A percentile compares a stretch with the other conserved stretches of the same genome.
phyloP scores from a whole-genome alignment of 2,329 filamentous ascomycete species.

The Aphanocladium album region DNA sequence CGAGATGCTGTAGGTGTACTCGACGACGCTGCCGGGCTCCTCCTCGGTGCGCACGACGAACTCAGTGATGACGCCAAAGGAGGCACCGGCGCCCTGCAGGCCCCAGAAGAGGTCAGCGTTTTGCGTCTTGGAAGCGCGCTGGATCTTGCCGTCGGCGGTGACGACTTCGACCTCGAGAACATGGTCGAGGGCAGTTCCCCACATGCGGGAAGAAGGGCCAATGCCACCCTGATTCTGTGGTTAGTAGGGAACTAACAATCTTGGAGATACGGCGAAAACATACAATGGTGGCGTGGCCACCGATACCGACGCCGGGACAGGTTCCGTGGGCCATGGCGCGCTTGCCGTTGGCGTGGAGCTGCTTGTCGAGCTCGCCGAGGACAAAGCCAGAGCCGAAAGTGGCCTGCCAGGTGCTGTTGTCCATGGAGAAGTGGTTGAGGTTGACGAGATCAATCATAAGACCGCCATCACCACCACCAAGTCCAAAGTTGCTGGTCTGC shows the following conservation, averaged over 20 bases:
- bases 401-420: conserved; percentile 47
- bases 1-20: conserved; percentile 53
- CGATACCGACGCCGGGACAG: conserved; percentile 54
- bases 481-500: conserved; percentile 32
- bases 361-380: conserved; percentile 47
- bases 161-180: conserved; percentile 52
- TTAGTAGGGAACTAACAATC: not conserved
- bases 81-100: conserved; percentile 50
- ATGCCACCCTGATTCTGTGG: conserved; percentile 41
- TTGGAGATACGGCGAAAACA: conserved; percentile 17
- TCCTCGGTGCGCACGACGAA: conserved; percentile 53
- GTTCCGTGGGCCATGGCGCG: conserved; percentile 57
- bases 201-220: conserved; percentile 54
- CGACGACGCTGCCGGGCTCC: conserved; percentile 50
- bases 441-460: conserved; percentile 51
- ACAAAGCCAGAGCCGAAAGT: conserved; percentile 49
- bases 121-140: conserved; percentile 39
- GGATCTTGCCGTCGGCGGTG: conserved; percentile 48
- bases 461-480: conserved; percentile 46
- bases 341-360: conserved; percentile 45
- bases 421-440: conserved; percentile 49
- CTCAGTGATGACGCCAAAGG: conserved; percentile 53
- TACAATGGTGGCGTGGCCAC: conserved; percentile 54
- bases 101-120: conserved; percentile 54
- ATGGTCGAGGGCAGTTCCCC: conserved; percentile 53